Conservation (phyloP, 2,329 filamentous ascomycete species). For the Alternaria gansuensis region DNA sequence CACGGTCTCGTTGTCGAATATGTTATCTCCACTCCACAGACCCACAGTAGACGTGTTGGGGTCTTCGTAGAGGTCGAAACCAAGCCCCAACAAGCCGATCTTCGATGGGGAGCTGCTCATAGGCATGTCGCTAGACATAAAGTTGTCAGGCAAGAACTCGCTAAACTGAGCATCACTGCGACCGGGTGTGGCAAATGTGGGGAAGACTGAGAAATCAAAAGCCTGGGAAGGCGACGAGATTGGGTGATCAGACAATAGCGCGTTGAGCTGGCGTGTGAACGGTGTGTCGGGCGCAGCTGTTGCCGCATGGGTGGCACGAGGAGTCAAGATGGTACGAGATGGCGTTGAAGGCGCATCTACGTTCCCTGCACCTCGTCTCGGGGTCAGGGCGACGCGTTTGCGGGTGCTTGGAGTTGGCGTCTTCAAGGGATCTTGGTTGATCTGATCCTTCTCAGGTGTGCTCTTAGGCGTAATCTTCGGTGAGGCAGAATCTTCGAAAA, state of each 20-base stretch:
- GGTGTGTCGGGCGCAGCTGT: constrained; percentile 60
- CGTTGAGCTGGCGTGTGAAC: constrained; percentile 69
- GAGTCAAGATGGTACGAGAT: constrained; percentile 52
- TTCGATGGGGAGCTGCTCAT: constrained; percentile 49
- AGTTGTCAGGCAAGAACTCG: constrained; percentile 45
- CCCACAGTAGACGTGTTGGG: constrained; percentile 47
- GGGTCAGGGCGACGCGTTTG: constrained; percentile 50
- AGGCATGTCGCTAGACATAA: constrained; percentile 50
- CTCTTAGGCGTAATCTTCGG: constrained; percentile 66
- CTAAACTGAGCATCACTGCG: constrained; percentile 36
- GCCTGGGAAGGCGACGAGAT: constrained; percentile 43
- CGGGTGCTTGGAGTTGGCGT: constrained; percentile 56
- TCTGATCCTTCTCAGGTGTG: constrained; percentile 67
- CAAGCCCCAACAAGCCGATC: constrained; percentile 31
- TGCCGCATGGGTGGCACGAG: constrained; percentile 47
- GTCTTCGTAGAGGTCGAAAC: constrained; percentile 52
- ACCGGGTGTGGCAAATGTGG: constrained; percentile 44
- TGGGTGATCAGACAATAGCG: constrained; percentile 62
- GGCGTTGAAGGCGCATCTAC: constrained; percentile 29
- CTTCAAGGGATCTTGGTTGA: constrained; percentile 58
- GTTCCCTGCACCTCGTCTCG: constrained; percentile 36
- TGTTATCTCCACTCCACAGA: constrained; percentile 46
- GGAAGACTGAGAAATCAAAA: constrained; percentile 50
- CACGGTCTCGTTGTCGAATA: constrained; percentile 47
- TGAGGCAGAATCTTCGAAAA: constrained; percentile 72